Evolutionary conservation across 2,329 filamentous ascomycete species (phyloP), one percentile per base, ranked within the genome.

Genomic region (Exophiala sp.): DNA sequence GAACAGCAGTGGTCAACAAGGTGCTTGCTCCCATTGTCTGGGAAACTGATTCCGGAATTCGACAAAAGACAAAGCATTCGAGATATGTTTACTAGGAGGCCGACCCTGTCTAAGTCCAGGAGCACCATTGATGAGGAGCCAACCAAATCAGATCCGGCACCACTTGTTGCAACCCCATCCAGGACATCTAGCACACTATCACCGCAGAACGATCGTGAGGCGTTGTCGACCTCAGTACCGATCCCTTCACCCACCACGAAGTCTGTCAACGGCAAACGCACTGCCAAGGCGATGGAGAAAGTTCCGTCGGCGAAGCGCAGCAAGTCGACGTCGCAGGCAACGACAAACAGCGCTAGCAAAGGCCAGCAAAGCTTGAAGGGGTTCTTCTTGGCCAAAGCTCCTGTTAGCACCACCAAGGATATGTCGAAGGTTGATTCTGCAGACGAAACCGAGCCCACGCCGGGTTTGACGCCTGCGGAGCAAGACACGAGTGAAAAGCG

Each of bases 41-140:
- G 85, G 0, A 88, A 82, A 63, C 75, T 94, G 8, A 85, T 96
- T 48, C 85, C 88, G 1, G 90, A 96, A 60, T 97, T 97, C 60
- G 81, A 90, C 63, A 83, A 84, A 52, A 81, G 93, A 16, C 80
- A 81, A 58, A 95, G 75, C 64, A 96, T 98, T 63, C 87, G 85
- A 60, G 89, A 95, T 63, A 97, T 98, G 93, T 96, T 97, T 64
- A 74, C 74, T 52, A 81, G 77, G 60, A 83, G 78, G 58, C 64
- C 76, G 41, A 56, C 67, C 18, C 53, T 63, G 14, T 34, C 42
- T 10, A 57, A 48, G 27, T 22, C 48, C 1, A 46, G 38, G 13
- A 52, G 29, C 30, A 42, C 45, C 16, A 39, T 45, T 10, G 21
- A 24, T 32, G 50, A 45, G 1, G 49, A n/a, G n/a, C n/a, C n/a